Base-by-base conservation (phyloP, 805 yeast genomes). In the Spencermartinsiella europaea region DNA sequence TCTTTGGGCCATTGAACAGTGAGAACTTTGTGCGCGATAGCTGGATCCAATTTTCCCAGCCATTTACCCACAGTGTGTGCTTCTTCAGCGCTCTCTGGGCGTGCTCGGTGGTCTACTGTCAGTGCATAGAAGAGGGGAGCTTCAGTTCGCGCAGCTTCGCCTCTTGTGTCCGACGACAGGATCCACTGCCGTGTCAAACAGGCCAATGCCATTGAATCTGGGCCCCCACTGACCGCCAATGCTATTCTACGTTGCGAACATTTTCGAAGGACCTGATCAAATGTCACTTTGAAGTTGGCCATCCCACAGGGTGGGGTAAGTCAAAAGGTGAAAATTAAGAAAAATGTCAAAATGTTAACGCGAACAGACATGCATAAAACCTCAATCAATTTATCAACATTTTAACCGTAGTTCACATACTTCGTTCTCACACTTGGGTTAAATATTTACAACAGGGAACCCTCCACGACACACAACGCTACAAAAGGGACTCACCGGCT, bases 141-240 rank as follows among this genome's bases (percentile, higher is more conserved):
- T 7, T 25, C 10, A 25, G 7, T 7, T 25, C 7, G 12, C 31
- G 7, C 10, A 12, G 31, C 7, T 12, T 25, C 10, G 31, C 31
- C 31, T n/a, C n/a, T n/a, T n/a, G n/a, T n/a, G n/a, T n/a, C n/a
- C 5, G 27, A 15, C 16, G 37, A 4, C 12, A 16, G 7, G 5
- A 42, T 20, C 16, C 19, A 14, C 21, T 65, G 61, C 0, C 67
- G 50, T 3, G 81, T 60, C 16, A 83, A 65, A 52, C 73, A 73
- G 0, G 84, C 70, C 38, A 85, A 61, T 12, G 85, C 80, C 79
- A 85, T 80, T 1, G 93, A 85, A 59, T 85, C 95, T 0, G 82
- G 88, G 1, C 95, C 95, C 1, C 95, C 95, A 14, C 88, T 80
- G 0, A 85, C 72, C 0, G 89, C 88, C 15, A 85, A 62, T 3